Base-by-base conservation (phyloP, 1,284 basidiomycete species). In the Puccinia novopanici region DNA sequence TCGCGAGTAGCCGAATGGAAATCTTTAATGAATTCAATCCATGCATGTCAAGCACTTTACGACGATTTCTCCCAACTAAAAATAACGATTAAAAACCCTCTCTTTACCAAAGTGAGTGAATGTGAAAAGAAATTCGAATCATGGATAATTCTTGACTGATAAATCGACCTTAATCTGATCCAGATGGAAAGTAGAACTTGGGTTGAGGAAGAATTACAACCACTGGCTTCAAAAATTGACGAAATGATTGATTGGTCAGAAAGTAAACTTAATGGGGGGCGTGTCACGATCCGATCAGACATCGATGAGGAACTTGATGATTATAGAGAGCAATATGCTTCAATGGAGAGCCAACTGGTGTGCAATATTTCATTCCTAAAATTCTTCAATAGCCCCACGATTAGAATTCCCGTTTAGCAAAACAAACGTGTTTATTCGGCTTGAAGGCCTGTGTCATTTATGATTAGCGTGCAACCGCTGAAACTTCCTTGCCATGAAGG, bases 301-400 rank as follows among this genome's bases (percentile, higher is more conserved):
- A 12, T 80, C 48, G 77, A 80, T 57, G 70, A 80, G 48, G 42
- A 80, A n/a, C 70, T 80, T 19, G 77, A 80, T 65, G 70, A 73
- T 59, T 65, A 70, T 50, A 30, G 77, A 37, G 77, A 63, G 48
- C 52, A 72, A 37, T 80, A 80, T 65, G 34, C 77, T 52, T 68
- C 65, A 17, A 48, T 80, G 55, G 77, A 80, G 48, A 57, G 27
- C 37, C n/a, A 72, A 30, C 68, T 80, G 8, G 77, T 80, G 37
- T 17, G 65, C 48, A 30, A 30, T 24, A 12, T 52, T 40, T 37
- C 45, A 78, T 24, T 24, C 22, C 59, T 59, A 37, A 17, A 42
- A 24, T 6, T 54, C 4, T n/a, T 54, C 30, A 45, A 24, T 48
- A 17, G 30, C 22, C 27, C 40, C 48, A 27, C 63, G 22, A 67